Percentiles rank a stretch among this genome's conserved stretches.
phyloP scores from a whole-genome alignment of 495 filamentous ascomycete genomes.

The Penicillium desertorum region DNA sequence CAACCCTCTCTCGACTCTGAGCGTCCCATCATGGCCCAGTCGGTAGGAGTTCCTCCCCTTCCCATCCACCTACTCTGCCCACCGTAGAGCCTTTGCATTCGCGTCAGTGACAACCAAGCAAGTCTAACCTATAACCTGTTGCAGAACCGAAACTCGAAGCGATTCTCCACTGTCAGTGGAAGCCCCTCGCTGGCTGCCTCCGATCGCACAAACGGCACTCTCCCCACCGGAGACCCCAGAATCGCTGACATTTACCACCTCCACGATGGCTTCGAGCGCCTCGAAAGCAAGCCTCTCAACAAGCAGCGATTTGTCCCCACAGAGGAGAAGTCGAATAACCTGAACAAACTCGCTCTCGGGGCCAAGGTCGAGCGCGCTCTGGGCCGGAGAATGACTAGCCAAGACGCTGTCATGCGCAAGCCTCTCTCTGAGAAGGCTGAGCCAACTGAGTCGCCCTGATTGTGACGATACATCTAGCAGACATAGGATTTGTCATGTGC shows the following conservation, averaged over 20 bases:
- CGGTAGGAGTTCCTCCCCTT: constrained; percentile 52
- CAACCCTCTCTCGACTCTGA: constrained; percentile 69
- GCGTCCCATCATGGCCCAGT: constrained; percentile 73
- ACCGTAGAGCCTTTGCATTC: neutral
- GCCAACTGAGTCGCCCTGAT: constrained; percentile 29
- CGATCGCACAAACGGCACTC: constrained; percentile 58
- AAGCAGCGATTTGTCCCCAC: constrained; percentile 83
- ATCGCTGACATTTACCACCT: constrained; percentile 75
- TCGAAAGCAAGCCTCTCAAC: constrained; percentile 84
- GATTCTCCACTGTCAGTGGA: constrained; percentile 79
- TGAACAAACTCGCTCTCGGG: constrained; percentile 86
- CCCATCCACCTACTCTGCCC: constrained; percentile 10
- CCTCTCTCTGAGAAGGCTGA: constrained; percentile 50
- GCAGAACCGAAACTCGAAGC: constrained; percentile 66
- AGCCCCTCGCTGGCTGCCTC: constrained; percentile 69
- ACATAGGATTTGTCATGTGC: neutral
- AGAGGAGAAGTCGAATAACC: constrained; percentile 77
- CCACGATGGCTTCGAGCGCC: constrained; percentile 77
- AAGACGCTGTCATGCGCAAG: constrained; percentile 85
- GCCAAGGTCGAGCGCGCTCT: constrained; percentile 94
- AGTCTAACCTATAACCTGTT: constrained; percentile 19
- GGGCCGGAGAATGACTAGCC: constrained; percentile 80
- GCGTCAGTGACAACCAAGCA: neutral
- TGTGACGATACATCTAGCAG: neutral
- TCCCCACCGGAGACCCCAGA: constrained; percentile 56